phyloP scores from a whole-genome alignment of 768 basidiomycete species.

The Myochromella boudieri region DNA sequence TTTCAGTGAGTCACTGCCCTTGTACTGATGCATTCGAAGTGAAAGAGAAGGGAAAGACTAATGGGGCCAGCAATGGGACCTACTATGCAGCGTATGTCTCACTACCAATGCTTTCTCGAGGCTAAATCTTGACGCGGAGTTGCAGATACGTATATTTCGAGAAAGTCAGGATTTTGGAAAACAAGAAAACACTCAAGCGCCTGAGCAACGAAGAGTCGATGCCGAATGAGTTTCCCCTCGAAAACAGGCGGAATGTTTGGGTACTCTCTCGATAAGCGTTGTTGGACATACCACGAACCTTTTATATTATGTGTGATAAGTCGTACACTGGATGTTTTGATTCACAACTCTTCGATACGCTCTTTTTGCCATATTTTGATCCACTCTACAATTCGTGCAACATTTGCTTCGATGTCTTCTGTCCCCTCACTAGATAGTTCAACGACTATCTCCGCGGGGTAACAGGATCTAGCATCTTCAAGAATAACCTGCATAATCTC shows the following conservation, averaged over 20 bases:
- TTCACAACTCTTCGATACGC: slow-evolving; percentile 21
- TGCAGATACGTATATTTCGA: slow-evolving; percentile 48
- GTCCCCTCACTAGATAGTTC: slow-evolving; percentile 76
- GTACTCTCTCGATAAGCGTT: slow-evolving; percentile 4
- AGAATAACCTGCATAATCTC: slow-evolving; percentile 96
- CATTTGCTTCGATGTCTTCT: slow-evolving; percentile 84
- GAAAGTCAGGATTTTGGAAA: slow-evolving; percentile 42
- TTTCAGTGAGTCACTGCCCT: slow-evolving; percentile 36
- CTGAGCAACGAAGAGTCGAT: slow-evolving; percentile 31
- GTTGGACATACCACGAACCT: neutral
- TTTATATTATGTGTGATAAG: neutral
- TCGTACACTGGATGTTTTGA: neutral
- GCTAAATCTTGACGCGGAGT: neutral
- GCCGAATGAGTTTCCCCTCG: slow-evolving; percentile 26
- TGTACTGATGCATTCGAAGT: slow-evolving; percentile 19
- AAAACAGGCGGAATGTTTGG: slow-evolving; percentile 24
- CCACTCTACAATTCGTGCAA: slow-evolving; percentile 88
- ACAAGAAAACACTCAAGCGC: slow-evolving; percentile 46
- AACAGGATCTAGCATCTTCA: slow-evolving; percentile 86
- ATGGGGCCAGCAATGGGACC: slow-evolving; percentile 43
- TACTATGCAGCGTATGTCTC: slow-evolving; percentile 42
- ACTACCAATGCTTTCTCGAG: too few relatives aligned
- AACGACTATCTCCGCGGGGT: slow-evolving; percentile 83
- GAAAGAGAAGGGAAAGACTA: slow-evolving; percentile 38
- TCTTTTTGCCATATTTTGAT: slow-evolving; percentile 68